phyloP scores from a whole-genome alignment of 805 yeast genomes.

The Wickerhamiella galacta region DNA sequence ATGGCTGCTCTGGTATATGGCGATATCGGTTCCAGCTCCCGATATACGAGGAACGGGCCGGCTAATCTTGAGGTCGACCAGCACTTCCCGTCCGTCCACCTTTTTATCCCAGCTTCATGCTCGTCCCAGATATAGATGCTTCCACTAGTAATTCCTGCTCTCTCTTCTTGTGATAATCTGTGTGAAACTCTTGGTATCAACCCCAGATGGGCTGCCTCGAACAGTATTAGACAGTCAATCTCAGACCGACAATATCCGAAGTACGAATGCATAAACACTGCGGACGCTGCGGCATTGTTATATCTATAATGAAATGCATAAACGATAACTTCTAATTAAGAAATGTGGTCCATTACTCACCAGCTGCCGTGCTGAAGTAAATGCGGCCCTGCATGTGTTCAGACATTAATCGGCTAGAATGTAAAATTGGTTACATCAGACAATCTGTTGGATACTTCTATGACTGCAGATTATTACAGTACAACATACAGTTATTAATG shows the following conservation, averaged over 20 bases:
- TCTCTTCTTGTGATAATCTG: constrained; percentile 39
- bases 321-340: too few species aligned
- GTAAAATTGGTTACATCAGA: too few species aligned
- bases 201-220: constrained; percentile 47
- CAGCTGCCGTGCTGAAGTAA: too few species aligned
- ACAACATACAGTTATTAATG: too few species aligned
- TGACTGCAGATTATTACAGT: too few species aligned
- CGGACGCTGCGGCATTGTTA: too few species aligned
- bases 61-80: constrained; percentile 62
- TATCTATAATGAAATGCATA: too few species aligned
- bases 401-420: too few species aligned
- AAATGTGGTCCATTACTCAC: too few species aligned
- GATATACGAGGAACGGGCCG: constrained; percentile 44
- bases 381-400: too few species aligned
- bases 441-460: too few species aligned
- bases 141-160: constrained; percentile 38
- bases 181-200: constrained; percentile 41
- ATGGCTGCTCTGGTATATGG: too few species aligned
- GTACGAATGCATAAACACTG: constrained; percentile 53
- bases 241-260: constrained; percentile 41
- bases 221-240: constrained; percentile 43
- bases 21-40: constrained; percentile 33
- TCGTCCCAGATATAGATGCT: constrained; percentile 61
- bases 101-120: constrained; percentile 47
- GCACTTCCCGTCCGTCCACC: constrained; percentile 65